These are phyloP conservation scores for Hibiscus tridactylites DNA, from an alignment of 345 rosid species.

Conservation along the genomic window DNA sequence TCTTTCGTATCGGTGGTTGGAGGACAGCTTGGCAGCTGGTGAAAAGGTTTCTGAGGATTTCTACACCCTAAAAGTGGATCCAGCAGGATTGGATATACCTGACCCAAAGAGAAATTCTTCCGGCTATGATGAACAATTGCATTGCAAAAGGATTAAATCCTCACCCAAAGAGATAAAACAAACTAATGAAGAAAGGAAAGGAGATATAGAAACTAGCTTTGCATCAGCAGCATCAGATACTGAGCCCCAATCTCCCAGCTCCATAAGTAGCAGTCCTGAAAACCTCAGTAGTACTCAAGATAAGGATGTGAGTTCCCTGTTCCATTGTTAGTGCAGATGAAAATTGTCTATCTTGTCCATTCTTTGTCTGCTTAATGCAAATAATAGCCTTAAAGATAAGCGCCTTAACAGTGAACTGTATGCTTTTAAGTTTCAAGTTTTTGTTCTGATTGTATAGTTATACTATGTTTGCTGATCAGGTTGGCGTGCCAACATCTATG, in stretches of 20 bases:
- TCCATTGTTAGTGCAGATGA: neutral
- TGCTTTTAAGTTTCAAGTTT: constrained; percentile 1
- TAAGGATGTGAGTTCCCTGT: constrained; percentile 40
- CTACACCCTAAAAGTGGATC: constrained; percentile 33
- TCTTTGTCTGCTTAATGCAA: neutral
- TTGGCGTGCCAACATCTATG: constrained; percentile 31
- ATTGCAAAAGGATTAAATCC: constrained; percentile 31
- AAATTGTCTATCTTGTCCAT: neutral
- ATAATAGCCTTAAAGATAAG: neutral
- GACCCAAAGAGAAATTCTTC: constrained; percentile 23
- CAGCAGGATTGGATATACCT: constrained; percentile 22
- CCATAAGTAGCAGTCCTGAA: constrained; percentile 26
- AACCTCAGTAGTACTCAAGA: constrained; percentile 22
- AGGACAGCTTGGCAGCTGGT: constrained; percentile 66
- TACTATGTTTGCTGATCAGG: neutral
- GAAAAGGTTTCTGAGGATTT: constrained; percentile 58
- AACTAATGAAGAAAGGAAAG: constrained; percentile 11
- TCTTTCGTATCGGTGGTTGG: constrained; percentile 71
- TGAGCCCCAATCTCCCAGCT: constrained; percentile 32
- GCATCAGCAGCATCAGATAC: constrained; percentile 18
- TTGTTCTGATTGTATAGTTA: neutral
- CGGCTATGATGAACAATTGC: constrained; percentile 24
- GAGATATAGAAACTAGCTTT: constrained; percentile 12
- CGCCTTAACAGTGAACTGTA: neutral
- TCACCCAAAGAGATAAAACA: constrained; percentile 24